Percentiles rank a stretch among this genome's conserved stretches.
phyloP scores from a whole-genome alignment of 495 filamentous ascomycete species.

The Aspergillus nidulans region DNA sequence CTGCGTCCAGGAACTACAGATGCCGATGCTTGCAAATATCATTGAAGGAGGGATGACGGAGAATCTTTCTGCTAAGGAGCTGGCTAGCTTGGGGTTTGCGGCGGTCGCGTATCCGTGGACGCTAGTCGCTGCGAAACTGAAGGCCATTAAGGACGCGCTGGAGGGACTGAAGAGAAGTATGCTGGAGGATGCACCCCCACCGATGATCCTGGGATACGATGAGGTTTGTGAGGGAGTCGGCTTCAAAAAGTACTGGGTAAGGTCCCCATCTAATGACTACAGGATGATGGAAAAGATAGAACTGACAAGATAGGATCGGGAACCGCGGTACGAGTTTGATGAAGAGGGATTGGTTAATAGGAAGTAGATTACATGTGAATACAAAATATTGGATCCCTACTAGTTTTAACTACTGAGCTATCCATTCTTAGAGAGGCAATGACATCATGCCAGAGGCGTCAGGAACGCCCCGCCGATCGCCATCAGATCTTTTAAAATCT shows the following conservation, averaged over 20 bases:
- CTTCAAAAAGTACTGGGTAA: slow-evolving; percentile 39
- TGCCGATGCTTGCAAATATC: slow-evolving; percentile 40
- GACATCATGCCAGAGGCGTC: background rate
- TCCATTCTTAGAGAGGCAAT: background rate
- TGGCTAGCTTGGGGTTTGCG: slow-evolving; percentile 32
- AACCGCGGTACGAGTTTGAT: slow-evolving; percentile 22
- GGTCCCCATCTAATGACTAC: slow-evolving; percentile 1
- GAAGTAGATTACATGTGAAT: background rate
- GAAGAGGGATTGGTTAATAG: slow-evolving; percentile 9
- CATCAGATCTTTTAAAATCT: background rate
- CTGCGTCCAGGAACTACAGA: slow-evolving; percentile 28
- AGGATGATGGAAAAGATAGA: background rate
- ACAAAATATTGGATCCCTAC: too few species aligned
- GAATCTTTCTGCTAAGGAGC: slow-evolving; percentile 35
- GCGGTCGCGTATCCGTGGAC: slow-evolving; percentile 42
- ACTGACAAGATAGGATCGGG: slow-evolving; percentile 16
- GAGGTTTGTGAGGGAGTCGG: slow-evolving; percentile 40
- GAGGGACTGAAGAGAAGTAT: slow-evolving; percentile 35
- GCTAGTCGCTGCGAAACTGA: slow-evolving; percentile 37
- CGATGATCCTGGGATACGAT: slow-evolving; percentile 30
- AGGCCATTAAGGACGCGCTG: slow-evolving; percentile 33
- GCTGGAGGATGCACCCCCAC: slow-evolving; percentile 26
- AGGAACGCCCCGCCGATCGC: background rate
- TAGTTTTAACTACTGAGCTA: too few species aligned
- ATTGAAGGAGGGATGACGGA: slow-evolving; percentile 39